Base-by-base conservation (phyloP, 2,329 filamentous ascomycete species). In the Fusarium nisikadoi region DNA sequence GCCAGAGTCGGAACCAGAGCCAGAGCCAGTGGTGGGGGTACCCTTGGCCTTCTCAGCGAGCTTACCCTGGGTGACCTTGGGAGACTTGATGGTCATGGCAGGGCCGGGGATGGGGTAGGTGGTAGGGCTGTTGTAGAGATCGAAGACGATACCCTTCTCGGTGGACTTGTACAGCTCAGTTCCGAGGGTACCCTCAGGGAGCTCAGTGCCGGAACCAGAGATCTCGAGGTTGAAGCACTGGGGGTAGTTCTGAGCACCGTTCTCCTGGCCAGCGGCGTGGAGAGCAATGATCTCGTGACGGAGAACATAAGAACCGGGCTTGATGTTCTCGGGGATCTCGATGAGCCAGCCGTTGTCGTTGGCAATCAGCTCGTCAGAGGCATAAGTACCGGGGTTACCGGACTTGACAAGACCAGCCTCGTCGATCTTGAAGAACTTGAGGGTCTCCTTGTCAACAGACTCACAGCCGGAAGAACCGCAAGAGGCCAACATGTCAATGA, bases 381-480 rank as follows among this genome's bases (percentile, higher is more conserved):
- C 79, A 77, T 82, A 84, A 43, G 59, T 72, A 58, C 79, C 75
- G 65, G 80, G 82, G 68, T 79, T 82, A 68, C 81, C 76, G 66
- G 89, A 84, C 54, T 76, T 68, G 63, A 86, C 78, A 31, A 89
- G 83, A 74, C 90, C 90, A 41, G 79, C 83, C 74, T 86, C 85
- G 55, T 86, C 85, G 69, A 92, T 91, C 86, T 93, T 92, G 86
- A 91, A 89, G 82, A 88, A 92, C 75, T 87, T 80, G 58, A 91
- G 84, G 14, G 81, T 78, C 11, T 80, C 81, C 81, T 89, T 88
- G 81, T 88, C 85, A 64, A 87, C 87, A 2, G 81, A 79, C 57
- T 85, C 82, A 80, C 88, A 91, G 78, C 89, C 86, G 39, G 84
- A 86, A 61, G 84, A 81, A 41, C 76, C 75, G 82, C 88, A 90